These are phyloP conservation scores for Argentina anserina DNA, from an alignment of 306 rosid species.

Conservation along the genomic window DNA sequence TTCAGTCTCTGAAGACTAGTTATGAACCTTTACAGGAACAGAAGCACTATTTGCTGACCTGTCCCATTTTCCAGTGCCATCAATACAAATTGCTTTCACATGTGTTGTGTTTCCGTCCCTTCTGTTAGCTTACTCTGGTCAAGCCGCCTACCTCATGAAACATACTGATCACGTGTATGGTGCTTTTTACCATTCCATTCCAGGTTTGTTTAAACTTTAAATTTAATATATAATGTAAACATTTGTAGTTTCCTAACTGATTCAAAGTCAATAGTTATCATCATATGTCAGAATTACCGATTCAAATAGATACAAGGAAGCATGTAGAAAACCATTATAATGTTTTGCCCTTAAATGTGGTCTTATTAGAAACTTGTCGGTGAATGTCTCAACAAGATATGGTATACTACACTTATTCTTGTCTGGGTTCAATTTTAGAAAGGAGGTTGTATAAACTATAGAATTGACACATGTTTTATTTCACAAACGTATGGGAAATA, in stretches of 20 bases:
- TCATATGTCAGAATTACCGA: neutral
- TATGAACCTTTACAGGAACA: slow-evolving; percentile 48
- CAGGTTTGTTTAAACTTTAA: slow-evolving; percentile 51
- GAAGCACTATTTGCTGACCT: slow-evolving; percentile 72
- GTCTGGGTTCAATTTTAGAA: neutral
- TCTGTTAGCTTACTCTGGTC: slow-evolving; percentile 30
- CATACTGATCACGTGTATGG: slow-evolving; percentile 48
- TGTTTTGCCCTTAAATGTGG: neutral
- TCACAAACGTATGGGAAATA: neutral
- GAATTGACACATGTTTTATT: neutral
- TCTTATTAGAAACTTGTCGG: neutral
- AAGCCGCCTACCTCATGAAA: slow-evolving; percentile 30
- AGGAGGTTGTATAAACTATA: neutral
- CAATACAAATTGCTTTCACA: slow-evolving; percentile 64
- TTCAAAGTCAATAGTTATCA: neutral
- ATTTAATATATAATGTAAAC: neutral
- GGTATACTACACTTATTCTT: too few relatives aligned
- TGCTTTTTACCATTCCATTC: slow-evolving; percentile 89
- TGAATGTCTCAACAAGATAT: too few relatives aligned
- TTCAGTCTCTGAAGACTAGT: slow-evolving; percentile 27
- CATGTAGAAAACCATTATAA: neutral
- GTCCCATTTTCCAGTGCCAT: slow-evolving; percentile 62
- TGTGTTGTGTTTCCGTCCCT: slow-evolving; percentile 70
- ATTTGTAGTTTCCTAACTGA: neutral
- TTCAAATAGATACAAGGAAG: neutral